Evolutionary conservation across 768 basidiomycete species (phyloP).

Genomic region (Kwoniella sp.): DNA sequence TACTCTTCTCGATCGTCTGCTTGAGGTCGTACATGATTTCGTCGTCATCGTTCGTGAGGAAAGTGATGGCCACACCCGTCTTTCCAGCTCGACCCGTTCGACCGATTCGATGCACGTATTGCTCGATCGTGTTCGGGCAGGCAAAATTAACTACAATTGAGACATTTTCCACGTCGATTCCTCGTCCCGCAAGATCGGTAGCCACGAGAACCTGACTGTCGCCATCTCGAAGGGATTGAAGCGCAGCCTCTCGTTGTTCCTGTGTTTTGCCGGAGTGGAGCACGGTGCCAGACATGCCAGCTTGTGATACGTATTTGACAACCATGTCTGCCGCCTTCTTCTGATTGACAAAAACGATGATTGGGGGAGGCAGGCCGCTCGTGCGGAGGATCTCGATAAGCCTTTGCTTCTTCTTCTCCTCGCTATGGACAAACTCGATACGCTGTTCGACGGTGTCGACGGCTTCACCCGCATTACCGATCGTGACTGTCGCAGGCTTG

Average conservation of each 20-base stretch:
- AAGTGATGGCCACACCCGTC: slow-evolving; percentile 88
- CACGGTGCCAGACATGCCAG: slow-evolving; percentile 82
- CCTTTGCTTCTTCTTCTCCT: slow-evolving; percentile 95
- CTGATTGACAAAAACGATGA: slow-evolving; percentile 98
- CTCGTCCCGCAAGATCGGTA: slow-evolving; percentile 95
- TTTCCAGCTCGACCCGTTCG: slow-evolving; percentile 98
- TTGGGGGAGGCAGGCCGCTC: slow-evolving; percentile 78
- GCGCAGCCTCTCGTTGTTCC: slow-evolving; percentile 90
- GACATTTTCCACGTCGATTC: slow-evolving; percentile 98
- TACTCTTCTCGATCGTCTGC: slow-evolving; percentile 93
- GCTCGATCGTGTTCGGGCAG: slow-evolving; percentile 95
- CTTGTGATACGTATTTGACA: slow-evolving; percentile 86
- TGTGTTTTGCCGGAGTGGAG: slow-evolving; percentile 97
- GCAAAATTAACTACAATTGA: slow-evolving; percentile 91
- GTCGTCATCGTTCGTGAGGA: slow-evolving; percentile 93
- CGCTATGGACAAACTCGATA: slow-evolving; percentile 87
- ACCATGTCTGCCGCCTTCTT: slow-evolving; percentile 99
- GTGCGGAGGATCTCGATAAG: slow-evolving; percentile 91
- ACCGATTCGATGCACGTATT: slow-evolving; percentile 80
- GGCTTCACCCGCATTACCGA: slow-evolving; percentile 95
- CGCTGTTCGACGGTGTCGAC: slow-evolving; percentile 97
- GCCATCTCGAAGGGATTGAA: slow-evolving; percentile 82
- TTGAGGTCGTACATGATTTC: slow-evolving; percentile 96
- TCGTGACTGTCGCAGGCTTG: slow-evolving; percentile 91
- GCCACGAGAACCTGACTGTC: slow-evolving; percentile 89